Conservation (phyloP, 257 asterid genomes). For the Ocimum tenuiflorum region DNA sequence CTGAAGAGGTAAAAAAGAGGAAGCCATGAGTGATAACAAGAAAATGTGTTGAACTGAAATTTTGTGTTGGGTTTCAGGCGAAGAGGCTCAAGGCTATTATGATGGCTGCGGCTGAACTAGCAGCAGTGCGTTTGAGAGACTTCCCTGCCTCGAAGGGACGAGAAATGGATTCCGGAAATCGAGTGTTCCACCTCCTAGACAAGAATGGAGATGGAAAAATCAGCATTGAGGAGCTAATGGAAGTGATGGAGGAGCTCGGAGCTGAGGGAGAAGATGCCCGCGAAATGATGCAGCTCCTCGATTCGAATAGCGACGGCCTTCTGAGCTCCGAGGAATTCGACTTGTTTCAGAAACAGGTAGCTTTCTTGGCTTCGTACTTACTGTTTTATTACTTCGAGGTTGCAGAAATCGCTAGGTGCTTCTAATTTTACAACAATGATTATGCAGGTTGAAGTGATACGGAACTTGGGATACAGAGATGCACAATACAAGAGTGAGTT, state of each 20-base stretch:
- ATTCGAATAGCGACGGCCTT: slow-evolving; percentile 83
- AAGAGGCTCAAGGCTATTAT: slow-evolving; percentile 82
- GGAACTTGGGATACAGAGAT: slow-evolving; percentile 62
- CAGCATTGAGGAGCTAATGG: slow-evolving; percentile 93
- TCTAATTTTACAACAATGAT: too few relatives aligned
- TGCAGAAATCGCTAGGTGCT: too few relatives aligned
- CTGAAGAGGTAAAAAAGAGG: slow-evolving; percentile 55
- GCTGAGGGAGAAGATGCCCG: slow-evolving; percentile 91
- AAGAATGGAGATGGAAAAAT: slow-evolving; percentile 93
- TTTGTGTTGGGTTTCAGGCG: slow-evolving; percentile 47
- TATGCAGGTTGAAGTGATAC: slow-evolving; percentile 58
- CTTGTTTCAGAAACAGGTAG: slow-evolving; percentile 78
- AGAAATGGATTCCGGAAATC: slow-evolving; percentile 47
- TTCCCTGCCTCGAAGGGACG: slow-evolving; percentile 49
- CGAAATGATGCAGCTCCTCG: slow-evolving; percentile 91
- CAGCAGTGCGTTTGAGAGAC: slow-evolving; percentile 76
- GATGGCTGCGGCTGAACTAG: slow-evolving; percentile 97
- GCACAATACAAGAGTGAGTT: slow-evolving; percentile 53
- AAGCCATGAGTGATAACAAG: not conserved
- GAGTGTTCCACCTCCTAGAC: slow-evolving; percentile 73
- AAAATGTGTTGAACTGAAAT: slow-evolving; percentile 13
- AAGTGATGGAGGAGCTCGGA: slow-evolving; percentile 93
- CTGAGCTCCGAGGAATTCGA: slow-evolving; percentile 86
- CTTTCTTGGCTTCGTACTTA: not conserved
- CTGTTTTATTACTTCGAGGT: too few relatives aligned